These are phyloP conservation scores for Flaveria linearis DNA, from an alignment of 129 eudicot species.

Conservation along the genomic window DNA sequence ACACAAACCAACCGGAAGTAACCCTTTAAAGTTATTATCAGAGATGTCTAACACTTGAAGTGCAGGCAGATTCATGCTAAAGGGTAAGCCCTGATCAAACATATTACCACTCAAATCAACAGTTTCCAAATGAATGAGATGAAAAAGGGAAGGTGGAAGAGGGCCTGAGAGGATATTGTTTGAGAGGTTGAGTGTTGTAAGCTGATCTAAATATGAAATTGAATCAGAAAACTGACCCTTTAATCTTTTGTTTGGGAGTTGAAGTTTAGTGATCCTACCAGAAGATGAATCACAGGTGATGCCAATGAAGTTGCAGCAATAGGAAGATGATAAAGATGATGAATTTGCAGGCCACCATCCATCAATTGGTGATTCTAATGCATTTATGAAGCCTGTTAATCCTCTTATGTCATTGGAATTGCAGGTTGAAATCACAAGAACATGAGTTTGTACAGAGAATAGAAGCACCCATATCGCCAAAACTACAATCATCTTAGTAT, in stretches of 20 bases:
- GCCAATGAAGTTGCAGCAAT: constrained; percentile 62
- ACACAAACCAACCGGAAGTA: constrained; percentile 53
- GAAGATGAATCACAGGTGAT: constrained; percentile 48
- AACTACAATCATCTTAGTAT: not conserved
- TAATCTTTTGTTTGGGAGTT: constrained; percentile 38
- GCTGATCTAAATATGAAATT: constrained; percentile 45
- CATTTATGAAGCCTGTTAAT: constrained; percentile 32
- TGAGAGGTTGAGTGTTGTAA: constrained; percentile 58
- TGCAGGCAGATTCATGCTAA: constrained; percentile 45
- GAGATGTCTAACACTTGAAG: constrained; percentile 45
- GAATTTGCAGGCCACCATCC: constrained; percentile 43
- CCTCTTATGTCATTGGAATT: constrained; percentile 43
- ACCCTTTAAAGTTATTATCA: constrained; percentile 46
- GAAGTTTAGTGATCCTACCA: constrained; percentile 47
- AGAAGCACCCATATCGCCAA: constrained; percentile 3
- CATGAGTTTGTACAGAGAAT: constrained; percentile 22
- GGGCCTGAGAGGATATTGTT: constrained; percentile 45
- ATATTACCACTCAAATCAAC: constrained; percentile 13
- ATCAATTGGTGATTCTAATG: constrained; percentile 31
- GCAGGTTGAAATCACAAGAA: constrained; percentile 43
- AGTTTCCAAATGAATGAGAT: constrained; percentile 41
- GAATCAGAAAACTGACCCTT: constrained; percentile 44
- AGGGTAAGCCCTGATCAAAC: constrained; percentile 42
- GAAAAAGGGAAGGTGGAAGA: constrained; percentile 48
- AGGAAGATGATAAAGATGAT: constrained; percentile 25